Evolutionary conservation across 2,329 filamentous ascomycete genomes (phyloP), one percentile per base, ranked within the genome.

Genomic region (Penicillium janthinellum): DNA sequence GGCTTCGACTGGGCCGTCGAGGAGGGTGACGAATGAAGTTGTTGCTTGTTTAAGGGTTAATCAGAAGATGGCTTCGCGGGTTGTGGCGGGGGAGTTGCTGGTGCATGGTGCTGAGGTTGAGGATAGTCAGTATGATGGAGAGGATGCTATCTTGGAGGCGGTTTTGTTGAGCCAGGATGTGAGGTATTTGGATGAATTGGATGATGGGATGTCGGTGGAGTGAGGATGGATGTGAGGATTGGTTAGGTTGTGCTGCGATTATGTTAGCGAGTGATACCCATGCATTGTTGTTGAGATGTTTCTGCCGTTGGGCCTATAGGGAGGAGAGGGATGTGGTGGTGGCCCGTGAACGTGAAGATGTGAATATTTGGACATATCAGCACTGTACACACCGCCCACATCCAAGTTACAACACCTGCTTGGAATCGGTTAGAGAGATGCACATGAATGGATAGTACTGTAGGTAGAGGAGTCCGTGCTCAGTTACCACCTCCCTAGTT

Each of bases 11-110:
- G 34, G 63, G 7, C 62, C 72, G 5, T 68, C 69, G 1, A 69
- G 73, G 8, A 61, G 60, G 2, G 65, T 76, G 15, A 64, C 63
- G 2, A 66, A 72, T 53, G 67, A 70, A 6, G 61, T 74, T 3
- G 52, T 75, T 6, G 64, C 69, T 12, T 71, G 67, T 56, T 74
- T 72, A 47, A 68, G 67, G n/a, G 65, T 75, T 14, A 75, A 71
- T 52, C 69, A 68, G 59, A 75, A 71, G 59, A 64, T 63, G 47
- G 67, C 73, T 11, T 58, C 67, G 5, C 70, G 67, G 22, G 59
- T 76, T 11, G 66, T 66, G 0, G 67, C 67, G 1, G 63, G 58
- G 22, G 67, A 71, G n/a, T 53, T 60, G 0, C 54, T 54, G 0
- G 67, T 41, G 10, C 64, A 68, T 12, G 62, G 62, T 44, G 55